Percentiles rank a stretch among this genome's conserved stretches.
Conservation (phyloP, 2,329 filamentous ascomycete species). For the Aspergillus sp. region DNA sequence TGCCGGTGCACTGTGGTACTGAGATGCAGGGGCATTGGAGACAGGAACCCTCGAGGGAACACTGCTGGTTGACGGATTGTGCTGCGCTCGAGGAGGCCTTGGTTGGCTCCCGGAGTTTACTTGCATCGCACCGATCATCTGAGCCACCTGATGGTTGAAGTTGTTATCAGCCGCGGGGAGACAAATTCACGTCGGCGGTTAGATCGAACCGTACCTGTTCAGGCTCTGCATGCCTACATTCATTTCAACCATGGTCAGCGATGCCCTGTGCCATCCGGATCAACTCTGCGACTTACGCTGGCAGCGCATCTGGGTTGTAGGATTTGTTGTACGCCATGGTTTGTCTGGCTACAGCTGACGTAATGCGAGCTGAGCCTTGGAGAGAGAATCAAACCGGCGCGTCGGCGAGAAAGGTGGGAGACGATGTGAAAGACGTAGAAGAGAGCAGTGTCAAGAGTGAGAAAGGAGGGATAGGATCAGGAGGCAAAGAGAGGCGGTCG, state of each 20-base stretch:
- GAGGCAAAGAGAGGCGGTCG: conserved; percentile 2
- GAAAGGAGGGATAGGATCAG: conserved; percentile 5
- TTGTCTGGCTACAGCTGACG: conserved; percentile 21
- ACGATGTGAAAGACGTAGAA: neutral
- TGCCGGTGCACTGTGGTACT: conserved; percentile 17
- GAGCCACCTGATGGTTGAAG: conserved; percentile 39
- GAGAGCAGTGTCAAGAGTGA: neutral
- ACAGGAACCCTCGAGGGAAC: conserved; percentile 27
- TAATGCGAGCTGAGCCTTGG: conserved; percentile 17
- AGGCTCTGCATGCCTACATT: conserved; percentile 68
- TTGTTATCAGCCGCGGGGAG: conserved; percentile 5
- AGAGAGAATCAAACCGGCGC: neutral
- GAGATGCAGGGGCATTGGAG: conserved; percentile 18
- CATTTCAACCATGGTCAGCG: conserved; percentile 16
- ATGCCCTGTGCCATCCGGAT: neutral
- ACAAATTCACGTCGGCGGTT: neutral
- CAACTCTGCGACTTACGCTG: conserved; percentile 64
- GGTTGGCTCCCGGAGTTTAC: conserved; percentile 27
- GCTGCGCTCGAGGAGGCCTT: conserved; percentile 27
- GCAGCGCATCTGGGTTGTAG: conserved; percentile 92
- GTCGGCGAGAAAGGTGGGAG: neutral
- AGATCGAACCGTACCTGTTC: conserved; percentile 55
- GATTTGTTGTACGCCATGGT: conserved; percentile 90
- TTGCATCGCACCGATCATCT: conserved; percentile 42
- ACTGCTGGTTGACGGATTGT: conserved; percentile 21